A percentile compares a stretch with the other conserved stretches of the same genome.
These are phyloP conservation scores for Talaromyces amestolkiae DNA, from an alignment of 2,329 filamentous ascomycete genomes.

Conservation along the genomic window DNA sequence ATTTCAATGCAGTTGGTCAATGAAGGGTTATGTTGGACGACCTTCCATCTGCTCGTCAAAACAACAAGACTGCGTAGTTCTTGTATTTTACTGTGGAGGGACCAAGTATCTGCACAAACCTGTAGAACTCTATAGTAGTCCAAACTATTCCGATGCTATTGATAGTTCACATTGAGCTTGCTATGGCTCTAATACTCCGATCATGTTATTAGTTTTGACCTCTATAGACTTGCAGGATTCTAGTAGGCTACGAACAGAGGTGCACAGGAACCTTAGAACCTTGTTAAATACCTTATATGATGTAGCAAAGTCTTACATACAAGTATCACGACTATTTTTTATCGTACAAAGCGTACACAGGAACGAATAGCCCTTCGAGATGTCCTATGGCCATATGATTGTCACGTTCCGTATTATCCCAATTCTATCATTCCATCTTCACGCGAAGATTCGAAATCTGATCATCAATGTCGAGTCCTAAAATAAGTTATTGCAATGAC, in stretches of 20 bases:
- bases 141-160: background rate
- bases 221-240: background rate
- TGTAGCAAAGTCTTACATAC: background rate
- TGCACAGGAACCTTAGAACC: background rate
- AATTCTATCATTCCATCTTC: background rate
- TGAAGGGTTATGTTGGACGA: background rate
- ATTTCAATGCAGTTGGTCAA: background rate
- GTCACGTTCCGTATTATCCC: background rate
- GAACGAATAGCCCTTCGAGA: background rate
- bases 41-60: background rate
- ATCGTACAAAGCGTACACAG: background rate
- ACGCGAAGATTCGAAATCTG: background rate
- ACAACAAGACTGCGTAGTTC: background rate
- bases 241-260: background rate
- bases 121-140: background rate
- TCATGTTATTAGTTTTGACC: background rate
- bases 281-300: background rate
- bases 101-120: background rate
- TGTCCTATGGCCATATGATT: background rate
- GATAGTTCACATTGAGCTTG: background rate
- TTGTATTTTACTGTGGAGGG: background rate
- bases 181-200: background rate
- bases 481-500: constrained; percentile 44
- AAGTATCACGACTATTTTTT: background rate
- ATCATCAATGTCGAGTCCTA: background rate